These are phyloP conservation scores for Calcarisporium arbuscula DNA, from an alignment of 2,329 filamentous ascomycete genomes.

Conservation along the genomic window DNA sequence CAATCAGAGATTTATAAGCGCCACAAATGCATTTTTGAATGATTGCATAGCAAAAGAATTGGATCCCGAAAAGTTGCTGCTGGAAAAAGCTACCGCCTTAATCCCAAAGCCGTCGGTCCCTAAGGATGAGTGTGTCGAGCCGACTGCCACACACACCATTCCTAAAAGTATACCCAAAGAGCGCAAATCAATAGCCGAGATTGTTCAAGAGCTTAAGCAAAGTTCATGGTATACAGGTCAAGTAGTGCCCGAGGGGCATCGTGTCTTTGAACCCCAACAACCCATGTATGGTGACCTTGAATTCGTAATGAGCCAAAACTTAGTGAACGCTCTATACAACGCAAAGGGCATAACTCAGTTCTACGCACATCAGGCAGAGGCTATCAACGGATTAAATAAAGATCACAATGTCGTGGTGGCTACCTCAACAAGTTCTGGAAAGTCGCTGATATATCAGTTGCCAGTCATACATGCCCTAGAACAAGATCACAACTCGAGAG, in stretches of 20 bases:
- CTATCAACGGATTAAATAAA: constrained; percentile 78
- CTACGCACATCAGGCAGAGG: constrained; percentile 88
- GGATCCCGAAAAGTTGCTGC: constrained; percentile 63
- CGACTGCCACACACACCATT: constrained; percentile 38
- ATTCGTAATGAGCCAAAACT: constrained; percentile 79
- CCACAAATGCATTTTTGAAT: constrained; percentile 71
- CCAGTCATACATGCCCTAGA: constrained; percentile 86
- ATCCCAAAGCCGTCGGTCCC: constrained; percentile 55
- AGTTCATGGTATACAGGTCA: constrained; percentile 86
- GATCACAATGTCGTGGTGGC: constrained; percentile 86
- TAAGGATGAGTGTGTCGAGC: constrained; percentile 20
- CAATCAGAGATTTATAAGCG: constrained; percentile 74
- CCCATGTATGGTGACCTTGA: constrained; percentile 76
- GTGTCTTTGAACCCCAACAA: constrained; percentile 81
- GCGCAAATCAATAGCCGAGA: constrained; percentile 73
- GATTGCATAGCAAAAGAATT: constrained; percentile 57
- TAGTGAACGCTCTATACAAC: constrained; percentile 97
- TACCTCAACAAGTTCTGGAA: constrained; percentile 93
- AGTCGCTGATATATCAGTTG: constrained; percentile 96
- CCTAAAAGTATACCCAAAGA: constrained; percentile 73
- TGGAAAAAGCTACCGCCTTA: constrained; percentile 48
- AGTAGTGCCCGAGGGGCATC: constrained; percentile 87
- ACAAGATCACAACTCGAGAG: constrained; percentile 65
- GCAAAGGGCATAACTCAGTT: constrained; percentile 78
- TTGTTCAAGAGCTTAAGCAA: constrained; percentile 74